Percentiles rank a stretch among this genome's conserved stretches.
Conservation (phyloP, 73 alveolate species). For the Paramecium sexaurelia region DNA sequence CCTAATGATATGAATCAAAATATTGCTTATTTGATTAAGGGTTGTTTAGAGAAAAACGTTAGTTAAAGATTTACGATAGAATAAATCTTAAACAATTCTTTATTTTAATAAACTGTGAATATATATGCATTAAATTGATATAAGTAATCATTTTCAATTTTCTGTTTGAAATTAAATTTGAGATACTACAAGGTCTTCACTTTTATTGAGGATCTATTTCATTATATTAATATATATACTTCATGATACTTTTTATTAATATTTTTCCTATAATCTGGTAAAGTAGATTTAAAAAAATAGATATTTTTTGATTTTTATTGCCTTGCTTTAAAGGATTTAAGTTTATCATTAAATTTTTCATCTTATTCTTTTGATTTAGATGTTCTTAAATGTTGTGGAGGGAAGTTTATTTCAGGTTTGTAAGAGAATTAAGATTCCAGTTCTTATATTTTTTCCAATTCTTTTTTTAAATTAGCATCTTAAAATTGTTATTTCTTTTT, state of each 20-base stretch:
- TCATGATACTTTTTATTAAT: background rate
- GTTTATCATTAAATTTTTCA: background rate
- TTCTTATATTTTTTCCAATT: conserved; percentile 16
- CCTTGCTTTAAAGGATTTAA: background rate
- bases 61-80: background rate
- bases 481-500: conserved; percentile 20
- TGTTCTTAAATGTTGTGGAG: background rate
- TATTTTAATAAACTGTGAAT: conserved; percentile 25
- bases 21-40: background rate
- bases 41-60: conserved; percentile 44
- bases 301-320: background rate
- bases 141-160: background rate
- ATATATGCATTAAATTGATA: conserved; percentile 20
- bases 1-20: conserved; percentile 1
- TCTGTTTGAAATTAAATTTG: background rate
- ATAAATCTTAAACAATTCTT: background rate
- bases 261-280: background rate
- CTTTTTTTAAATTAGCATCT: background rate
- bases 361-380: background rate
- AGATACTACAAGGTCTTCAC: background rate
- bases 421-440: background rate
- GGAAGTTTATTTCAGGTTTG: background rate
- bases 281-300: background rate
- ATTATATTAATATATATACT: background rate
- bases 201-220: background rate